Evolutionary conservation across 140 eudicot species (phyloP).

Genomic region (Bidens hawaiensis): DNA sequence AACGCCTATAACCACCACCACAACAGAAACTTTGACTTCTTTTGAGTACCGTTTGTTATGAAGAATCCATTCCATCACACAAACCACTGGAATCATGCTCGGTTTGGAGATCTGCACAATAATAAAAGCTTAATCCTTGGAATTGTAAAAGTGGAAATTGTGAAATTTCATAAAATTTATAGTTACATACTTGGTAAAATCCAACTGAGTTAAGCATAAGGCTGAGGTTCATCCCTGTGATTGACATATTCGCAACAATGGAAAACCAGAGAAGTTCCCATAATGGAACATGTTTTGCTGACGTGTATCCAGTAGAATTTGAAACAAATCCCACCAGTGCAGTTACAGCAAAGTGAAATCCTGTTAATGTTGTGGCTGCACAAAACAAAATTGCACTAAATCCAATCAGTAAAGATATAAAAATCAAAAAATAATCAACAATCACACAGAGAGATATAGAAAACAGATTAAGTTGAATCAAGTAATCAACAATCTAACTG

Average conservation of each 20-base stretch:
- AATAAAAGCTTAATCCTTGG: neutral
- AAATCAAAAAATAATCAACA: neutral
- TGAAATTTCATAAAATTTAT: neutral
- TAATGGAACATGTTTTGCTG: constrained; percentile 67
- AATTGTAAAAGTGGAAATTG: neutral
- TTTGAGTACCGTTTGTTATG: constrained; percentile 55
- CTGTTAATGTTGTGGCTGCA: constrained; percentile 83
- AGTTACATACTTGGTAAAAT: constrained; percentile 58
- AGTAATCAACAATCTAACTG: neutral
- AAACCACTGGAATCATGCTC: constrained; percentile 94
- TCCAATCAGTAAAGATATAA: constrained; percentile 2
- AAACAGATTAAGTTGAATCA: neutral
- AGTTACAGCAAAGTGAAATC: constrained; percentile 76
- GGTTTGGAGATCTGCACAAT: constrained; percentile 69
- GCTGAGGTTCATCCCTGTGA: constrained; percentile 73
- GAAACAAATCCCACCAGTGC: constrained; percentile 69
- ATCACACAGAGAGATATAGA: neutral
- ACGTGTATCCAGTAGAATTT: constrained; percentile 61
- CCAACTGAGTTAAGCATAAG: constrained; percentile 82
- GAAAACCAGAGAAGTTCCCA: constrained; percentile 81
- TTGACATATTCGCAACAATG: constrained; percentile 63
- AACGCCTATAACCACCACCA: constrained; percentile 79
- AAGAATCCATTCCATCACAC: constrained; percentile 76
- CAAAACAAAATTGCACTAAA: constrained; percentile 18
- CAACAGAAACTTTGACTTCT: constrained; percentile 63